phyloP scores from a whole-genome alignment of 179 eudicot species.

The Monotropa hypopitys region DNA sequence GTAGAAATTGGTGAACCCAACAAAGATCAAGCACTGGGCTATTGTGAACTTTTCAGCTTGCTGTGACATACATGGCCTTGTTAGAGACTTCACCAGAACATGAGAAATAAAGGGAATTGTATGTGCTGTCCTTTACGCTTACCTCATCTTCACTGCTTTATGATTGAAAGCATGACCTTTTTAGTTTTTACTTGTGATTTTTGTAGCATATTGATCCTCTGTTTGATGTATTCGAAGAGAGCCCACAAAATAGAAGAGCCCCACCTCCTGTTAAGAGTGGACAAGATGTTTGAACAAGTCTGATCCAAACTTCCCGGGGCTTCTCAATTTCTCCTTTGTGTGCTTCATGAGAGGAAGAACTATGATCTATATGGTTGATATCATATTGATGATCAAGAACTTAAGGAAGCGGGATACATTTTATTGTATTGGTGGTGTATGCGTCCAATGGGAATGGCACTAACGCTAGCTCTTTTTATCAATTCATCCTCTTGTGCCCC shows the following conservation, averaged over 20 bases:
- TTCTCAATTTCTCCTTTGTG: slow-evolving; percentile 63
- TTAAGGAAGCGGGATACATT: background rate
- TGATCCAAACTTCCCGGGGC: slow-evolving; percentile 77
- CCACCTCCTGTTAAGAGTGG: slow-evolving; percentile 70
- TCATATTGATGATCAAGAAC: too few relatives aligned
- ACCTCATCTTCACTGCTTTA: background rate
- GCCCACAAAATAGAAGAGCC: slow-evolving; percentile 46
- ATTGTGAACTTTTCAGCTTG: slow-evolving; percentile 84
- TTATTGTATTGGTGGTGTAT: background rate
- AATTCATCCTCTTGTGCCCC: too few relatives aligned
- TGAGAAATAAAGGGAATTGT: slow-evolving; percentile 64
- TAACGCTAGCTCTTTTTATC: too few relatives aligned
- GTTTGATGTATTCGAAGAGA: slow-evolving; percentile 61
- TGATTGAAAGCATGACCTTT: background rate
- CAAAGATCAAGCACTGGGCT: slow-evolving; percentile 66
- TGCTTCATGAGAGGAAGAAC: slow-evolving; percentile 76
- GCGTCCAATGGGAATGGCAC: too few relatives aligned
- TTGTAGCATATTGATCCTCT: slow-evolving; percentile 46
- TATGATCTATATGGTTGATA: slow-evolving; percentile 70
- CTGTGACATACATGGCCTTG: slow-evolving; percentile 40
- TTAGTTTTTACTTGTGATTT: background rate
- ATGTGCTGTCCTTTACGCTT: slow-evolving; percentile 15
- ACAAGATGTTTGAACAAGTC: slow-evolving; percentile 57
- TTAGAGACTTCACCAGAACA: slow-evolving; percentile 46
- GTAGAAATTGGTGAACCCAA: slow-evolving; percentile 66